A percentile compares a stretch with the other conserved stretches of the same genome.
phyloP scores from a whole-genome alignment of 2,329 filamentous ascomycete genomes.

The Emergomyces orientalis region DNA sequence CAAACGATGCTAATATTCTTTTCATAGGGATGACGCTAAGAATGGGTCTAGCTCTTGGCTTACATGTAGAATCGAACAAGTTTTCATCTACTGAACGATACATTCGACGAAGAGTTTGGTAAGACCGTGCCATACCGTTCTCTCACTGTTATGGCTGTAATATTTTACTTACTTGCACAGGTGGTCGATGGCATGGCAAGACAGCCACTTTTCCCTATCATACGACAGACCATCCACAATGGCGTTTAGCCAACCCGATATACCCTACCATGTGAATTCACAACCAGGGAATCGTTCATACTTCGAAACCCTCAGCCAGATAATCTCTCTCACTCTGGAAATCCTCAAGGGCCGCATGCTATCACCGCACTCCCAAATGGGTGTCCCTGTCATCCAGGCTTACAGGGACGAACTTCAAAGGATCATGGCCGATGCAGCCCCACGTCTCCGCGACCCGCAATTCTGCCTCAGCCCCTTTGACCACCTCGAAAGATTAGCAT shows the following conservation, averaged over 20 bases:
- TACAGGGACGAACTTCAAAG: slow-evolving; percentile 49
- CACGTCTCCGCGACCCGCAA: slow-evolving; percentile 47
- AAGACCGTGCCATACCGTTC: slow-evolving; percentile 10
- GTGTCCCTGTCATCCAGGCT: slow-evolving; percentile 45
- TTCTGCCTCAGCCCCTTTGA: slow-evolving; percentile 37
- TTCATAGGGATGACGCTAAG: slow-evolving; percentile 47
- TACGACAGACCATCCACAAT: slow-evolving; percentile 51
- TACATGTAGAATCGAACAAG: slow-evolving; percentile 50
- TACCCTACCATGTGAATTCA: slow-evolving; percentile 41
- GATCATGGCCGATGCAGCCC: slow-evolving; percentile 50
- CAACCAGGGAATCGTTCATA: slow-evolving; percentile 45
- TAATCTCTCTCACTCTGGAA: slow-evolving; percentile 46
- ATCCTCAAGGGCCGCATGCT: slow-evolving; percentile 51
- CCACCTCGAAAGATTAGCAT: slow-evolving; percentile 50
- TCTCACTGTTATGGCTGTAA: slow-evolving; percentile 2
- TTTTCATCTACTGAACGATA: slow-evolving; percentile 43
- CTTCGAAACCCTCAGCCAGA: slow-evolving; percentile 50
- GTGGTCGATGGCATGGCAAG: slow-evolving; percentile 58
- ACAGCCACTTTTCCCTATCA: slow-evolving; percentile 54
- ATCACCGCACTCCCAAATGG: slow-evolving; percentile 45
- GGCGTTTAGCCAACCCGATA: slow-evolving; percentile 45
- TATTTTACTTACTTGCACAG: slow-evolving; percentile 21
- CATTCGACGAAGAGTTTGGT: slow-evolving; percentile 39
- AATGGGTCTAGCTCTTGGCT: slow-evolving; percentile 51
- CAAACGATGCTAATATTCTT: slow-evolving; percentile 8